A percentile compares a stretch with the other conserved stretches of the same genome.
These are phyloP conservation scores for Penicillium sp. DNA, from an alignment of 2,329 filamentous ascomycete species.

Conservation along the genomic window DNA sequence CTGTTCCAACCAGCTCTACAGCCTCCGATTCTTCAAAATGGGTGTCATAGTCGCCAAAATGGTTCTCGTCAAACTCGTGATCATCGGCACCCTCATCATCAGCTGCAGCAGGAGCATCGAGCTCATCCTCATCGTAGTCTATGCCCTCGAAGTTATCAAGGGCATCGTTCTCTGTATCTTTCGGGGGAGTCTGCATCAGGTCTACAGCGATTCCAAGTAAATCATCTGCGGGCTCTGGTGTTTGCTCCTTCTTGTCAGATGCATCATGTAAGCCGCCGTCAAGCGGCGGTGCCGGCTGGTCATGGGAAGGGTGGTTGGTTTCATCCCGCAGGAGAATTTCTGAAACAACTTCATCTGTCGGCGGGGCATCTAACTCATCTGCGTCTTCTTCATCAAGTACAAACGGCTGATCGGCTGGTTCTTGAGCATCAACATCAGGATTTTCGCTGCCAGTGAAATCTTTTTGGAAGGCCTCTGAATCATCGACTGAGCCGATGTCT, in stretches of 20 bases:
- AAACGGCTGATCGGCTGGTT: conserved; percentile 10
- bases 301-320: conserved; percentile 8
- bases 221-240: conserved; percentile 27
- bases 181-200: conserved; percentile 28
- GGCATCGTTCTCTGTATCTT: conserved; percentile 10
- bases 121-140: conserved; percentile 20
- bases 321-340: conserved; percentile 13
- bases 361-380: conserved; percentile 9
- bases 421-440: conserved; percentile 1
- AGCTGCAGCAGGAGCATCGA: conserved; percentile 6
- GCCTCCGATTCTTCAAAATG: conserved; percentile 32
- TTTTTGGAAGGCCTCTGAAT: conserved; percentile 8
- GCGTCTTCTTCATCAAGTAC: conserved; percentile 10
- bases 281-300: conserved; percentile 23
- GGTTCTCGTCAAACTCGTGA: conserved; percentile 28
- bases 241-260: conserved; percentile 13
- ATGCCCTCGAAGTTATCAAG: conserved; percentile 11
- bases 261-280: conserved; percentile 11
- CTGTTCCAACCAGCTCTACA: conserved; percentile 19
- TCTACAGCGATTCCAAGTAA: conserved; percentile 35
- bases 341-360: conserved; percentile 12
- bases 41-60: conserved; percentile 42
- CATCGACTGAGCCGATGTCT: conserved; percentile 13
- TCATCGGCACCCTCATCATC: conserved; percentile 23
- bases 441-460: conserved; percentile 8